Evolutionary conservation across 768 basidiomycete species (phyloP).

Genomic region (Obba rivulosa): DNA sequence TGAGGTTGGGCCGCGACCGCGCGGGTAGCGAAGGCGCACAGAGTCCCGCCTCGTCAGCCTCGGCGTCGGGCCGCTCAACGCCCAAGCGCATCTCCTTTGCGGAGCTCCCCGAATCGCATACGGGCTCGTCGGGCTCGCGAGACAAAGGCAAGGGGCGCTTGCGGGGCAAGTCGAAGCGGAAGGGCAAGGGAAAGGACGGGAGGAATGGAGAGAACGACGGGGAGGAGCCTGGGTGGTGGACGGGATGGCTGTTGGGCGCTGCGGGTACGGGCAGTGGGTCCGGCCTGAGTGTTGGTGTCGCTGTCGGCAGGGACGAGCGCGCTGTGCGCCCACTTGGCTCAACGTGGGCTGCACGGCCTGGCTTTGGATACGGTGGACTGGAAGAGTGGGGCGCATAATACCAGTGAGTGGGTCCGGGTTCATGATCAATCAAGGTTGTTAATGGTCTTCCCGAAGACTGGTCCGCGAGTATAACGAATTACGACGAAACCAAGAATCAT

Average conservation of each 20-base stretch:
- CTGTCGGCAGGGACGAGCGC: conserved; percentile 1
- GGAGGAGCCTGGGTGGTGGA: conserved; percentile 23
- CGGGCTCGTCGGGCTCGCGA: conserved; percentile 26
- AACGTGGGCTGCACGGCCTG: conserved; percentile 16
- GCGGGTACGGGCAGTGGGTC: conserved; percentile 8
- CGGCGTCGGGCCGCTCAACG: conserved; percentile 47
- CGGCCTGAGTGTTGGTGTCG: conserved; percentile 5
- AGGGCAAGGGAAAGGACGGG: conserved; percentile 30
- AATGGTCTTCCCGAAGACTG: no score
- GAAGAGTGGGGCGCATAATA: conserved; percentile 23
- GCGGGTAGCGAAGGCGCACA: conserved; percentile 13
- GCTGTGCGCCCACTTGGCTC: not conserved
- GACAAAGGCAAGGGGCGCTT: conserved; percentile 11
- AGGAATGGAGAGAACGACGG: conserved; percentile 18
- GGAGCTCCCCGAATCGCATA: conserved; percentile 64
- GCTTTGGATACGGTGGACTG: conserved; percentile 13
- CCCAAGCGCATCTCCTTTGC: conserved; percentile 81
- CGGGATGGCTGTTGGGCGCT: conserved; percentile 24
- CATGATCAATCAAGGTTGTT: no score
- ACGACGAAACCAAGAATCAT: not conserved
- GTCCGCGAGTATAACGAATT: no score
- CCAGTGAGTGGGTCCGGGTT: no score
- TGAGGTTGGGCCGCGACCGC: conserved; percentile 9
- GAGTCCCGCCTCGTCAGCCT: conserved; percentile 27
- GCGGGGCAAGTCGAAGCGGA: conserved; percentile 19